Evolutionary conservation across 441 rosid species (phyloP).

Genomic region (Viola pubescens): DNA sequence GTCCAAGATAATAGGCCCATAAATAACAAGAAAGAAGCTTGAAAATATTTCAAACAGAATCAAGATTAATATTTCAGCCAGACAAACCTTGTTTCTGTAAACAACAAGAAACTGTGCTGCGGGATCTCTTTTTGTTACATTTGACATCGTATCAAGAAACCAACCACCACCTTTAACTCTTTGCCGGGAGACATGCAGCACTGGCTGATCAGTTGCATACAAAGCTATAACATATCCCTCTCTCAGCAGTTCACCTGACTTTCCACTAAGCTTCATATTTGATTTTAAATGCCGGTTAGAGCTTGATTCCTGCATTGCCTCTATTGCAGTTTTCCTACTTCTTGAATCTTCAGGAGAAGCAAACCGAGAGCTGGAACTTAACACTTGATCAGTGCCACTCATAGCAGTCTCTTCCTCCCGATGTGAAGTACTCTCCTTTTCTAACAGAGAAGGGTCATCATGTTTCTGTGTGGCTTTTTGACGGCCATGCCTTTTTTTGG

Average conservation of each 20-base stretch:
- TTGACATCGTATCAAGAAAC: slow-evolving; percentile 81
- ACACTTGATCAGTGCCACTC: slow-evolving; percentile 80
- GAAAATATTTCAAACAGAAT: slow-evolving; percentile 7
- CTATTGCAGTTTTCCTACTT: slow-evolving; percentile 74
- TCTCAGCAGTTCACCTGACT: slow-evolving; percentile 55
- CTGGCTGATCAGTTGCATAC: slow-evolving; percentile 61
- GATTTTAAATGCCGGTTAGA: slow-evolving; percentile 42
- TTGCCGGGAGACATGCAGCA: slow-evolving; percentile 83
- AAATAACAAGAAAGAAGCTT: background rate
- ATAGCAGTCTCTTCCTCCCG: slow-evolving; percentile 73
- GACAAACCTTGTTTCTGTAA: slow-evolving; percentile 71
- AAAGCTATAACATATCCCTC: slow-evolving; percentile 87
- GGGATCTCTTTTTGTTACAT: slow-evolving; percentile 91
- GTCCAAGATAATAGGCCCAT: slow-evolving; percentile 1
- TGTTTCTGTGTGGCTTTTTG: slow-evolving; percentile 54
- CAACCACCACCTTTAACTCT: slow-evolving; percentile 96
- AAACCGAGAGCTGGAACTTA: slow-evolving; percentile 74
- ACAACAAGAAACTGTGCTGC: slow-evolving; percentile 93
- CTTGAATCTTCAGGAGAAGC: slow-evolving; percentile 80
- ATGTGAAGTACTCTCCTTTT: slow-evolving; percentile 63
- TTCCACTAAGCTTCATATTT: slow-evolving; percentile 45
- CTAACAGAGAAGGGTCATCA: slow-evolving; percentile 48
- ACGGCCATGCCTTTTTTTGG: slow-evolving; percentile 84
- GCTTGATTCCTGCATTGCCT: slow-evolving; percentile 45
- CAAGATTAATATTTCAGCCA: background rate